Conservation (phyloP, 192 early-diverging fungal species). For the Coemansia sp. region DNA sequence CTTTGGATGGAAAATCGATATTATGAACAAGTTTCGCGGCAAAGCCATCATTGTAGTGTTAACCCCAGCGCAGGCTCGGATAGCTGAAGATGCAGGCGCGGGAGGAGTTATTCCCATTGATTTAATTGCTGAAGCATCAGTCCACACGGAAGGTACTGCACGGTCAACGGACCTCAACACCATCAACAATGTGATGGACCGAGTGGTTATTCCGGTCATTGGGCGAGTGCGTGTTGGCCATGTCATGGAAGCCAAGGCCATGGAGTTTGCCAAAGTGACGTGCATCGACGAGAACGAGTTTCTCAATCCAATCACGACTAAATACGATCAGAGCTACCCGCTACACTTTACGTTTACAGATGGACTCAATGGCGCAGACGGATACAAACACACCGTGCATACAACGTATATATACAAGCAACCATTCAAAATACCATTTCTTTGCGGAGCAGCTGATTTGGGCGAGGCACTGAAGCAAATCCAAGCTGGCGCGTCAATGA, state of each 20-base stretch:
- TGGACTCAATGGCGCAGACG: not conserved
- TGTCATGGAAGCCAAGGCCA: conserved; percentile 97
- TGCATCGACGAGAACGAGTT: conserved; percentile 99
- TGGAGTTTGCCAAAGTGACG: conserved; percentile 85
- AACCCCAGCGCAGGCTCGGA: conserved; percentile 94
- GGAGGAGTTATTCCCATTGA: conserved; percentile 97
- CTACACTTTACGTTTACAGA: not conserved
- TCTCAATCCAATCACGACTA: conserved; percentile 90
- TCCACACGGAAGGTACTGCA: conserved; percentile 90
- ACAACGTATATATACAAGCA: conserved; percentile 86
- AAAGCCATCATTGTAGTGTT: conserved; percentile 99
- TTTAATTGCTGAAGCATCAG: conserved; percentile 93
- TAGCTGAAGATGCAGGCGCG: conserved; percentile 96
- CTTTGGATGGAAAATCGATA: conserved; percentile 70
- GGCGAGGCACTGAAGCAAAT: conserved; percentile 96
- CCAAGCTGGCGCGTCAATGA: conserved; percentile 95
- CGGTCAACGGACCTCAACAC: conserved; percentile 97
- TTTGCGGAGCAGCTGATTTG: conserved; percentile 95
- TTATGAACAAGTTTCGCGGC: conserved; percentile 98
- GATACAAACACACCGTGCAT: not conserved
- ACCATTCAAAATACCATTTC: conserved; percentile 89
- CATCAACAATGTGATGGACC: conserved; percentile 92
- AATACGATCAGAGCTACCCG: conserved; percentile 46
- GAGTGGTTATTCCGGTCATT: conserved; percentile 98
- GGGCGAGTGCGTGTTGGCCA: conserved; percentile 98